Conservation (phyloP, 352 stramenopile species). For the Pythium dissotocum region DNA sequence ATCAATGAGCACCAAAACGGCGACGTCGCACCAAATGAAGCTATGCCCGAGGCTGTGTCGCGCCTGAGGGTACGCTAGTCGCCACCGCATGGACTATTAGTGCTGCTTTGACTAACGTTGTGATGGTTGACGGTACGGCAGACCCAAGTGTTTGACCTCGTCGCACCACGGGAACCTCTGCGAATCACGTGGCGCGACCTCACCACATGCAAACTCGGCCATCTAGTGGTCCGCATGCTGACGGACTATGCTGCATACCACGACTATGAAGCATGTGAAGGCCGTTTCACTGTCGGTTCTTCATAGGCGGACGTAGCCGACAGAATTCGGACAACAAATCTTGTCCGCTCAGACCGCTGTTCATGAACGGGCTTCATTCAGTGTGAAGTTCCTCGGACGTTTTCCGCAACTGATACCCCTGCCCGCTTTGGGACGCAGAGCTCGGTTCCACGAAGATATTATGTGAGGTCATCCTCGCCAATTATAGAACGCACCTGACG, state of each 20-base stretch:
- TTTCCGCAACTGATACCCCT: no score
- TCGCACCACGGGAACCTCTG: conserved; percentile 38
- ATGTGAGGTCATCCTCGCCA: no score
- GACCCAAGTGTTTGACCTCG: conserved; percentile 67
- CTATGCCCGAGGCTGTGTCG: neutral
- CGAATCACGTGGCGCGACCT: conserved; percentile 66
- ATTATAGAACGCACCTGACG: no score
- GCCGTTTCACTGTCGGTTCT: conserved; percentile 29
- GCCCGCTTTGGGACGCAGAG: no score
- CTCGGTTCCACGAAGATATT: no score
- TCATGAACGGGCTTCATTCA: no score
- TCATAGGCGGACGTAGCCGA: neutral
- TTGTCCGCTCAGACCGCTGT: no score
- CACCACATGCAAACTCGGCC: conserved; percentile 48
- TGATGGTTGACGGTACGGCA: conserved; percentile 10
- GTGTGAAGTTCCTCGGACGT: no score
- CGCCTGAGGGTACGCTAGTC: conserved; percentile 36
- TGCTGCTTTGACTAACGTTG: no score
- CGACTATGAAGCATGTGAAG: conserved; percentile 50
- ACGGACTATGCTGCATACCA: conserved; percentile 62
- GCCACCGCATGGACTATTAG: no score
- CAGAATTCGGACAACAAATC: neutral
- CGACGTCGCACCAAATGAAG: conserved; percentile 15
- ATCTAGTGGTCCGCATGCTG: conserved; percentile 56
- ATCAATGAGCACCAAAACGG: conserved; percentile 35